Conservation (phyloP, 2,329 filamentous ascomycete species). For the Fusarium sp. region DNA sequence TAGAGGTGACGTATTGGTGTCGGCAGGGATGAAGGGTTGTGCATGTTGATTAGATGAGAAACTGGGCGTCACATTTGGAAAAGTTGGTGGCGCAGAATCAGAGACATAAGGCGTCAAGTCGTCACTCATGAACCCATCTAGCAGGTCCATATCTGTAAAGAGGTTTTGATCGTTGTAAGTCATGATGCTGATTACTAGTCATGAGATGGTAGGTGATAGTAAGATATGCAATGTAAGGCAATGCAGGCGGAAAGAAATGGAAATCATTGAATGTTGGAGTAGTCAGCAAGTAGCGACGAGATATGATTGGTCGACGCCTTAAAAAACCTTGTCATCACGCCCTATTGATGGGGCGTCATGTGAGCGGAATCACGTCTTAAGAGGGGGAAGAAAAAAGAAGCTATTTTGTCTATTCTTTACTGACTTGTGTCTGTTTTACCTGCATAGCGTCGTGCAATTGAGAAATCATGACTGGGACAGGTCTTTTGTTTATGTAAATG, state of each 20-base stretch:
- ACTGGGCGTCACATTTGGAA: neutral
- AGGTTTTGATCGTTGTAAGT: conserved; percentile 12
- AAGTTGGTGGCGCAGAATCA: conserved; percentile 17
- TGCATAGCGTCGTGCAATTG: conserved; percentile 33
- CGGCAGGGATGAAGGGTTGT: conserved; percentile 2
- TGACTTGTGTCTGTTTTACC: neutral
- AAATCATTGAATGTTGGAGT: conserved; percentile 10
- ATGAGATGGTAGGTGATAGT: neutral
- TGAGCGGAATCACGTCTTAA: conserved; percentile 3
- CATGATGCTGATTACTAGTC: conserved; percentile 14
- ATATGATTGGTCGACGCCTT: neutral
- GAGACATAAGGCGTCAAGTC: conserved; percentile 27
- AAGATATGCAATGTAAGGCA: conserved; percentile 11
- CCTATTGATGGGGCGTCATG: conserved; percentile 44
- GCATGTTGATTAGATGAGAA: neutral
- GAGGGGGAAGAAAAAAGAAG: conserved; percentile 7
- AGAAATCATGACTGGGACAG: conserved; percentile 28
- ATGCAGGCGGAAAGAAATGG: conserved; percentile 26
- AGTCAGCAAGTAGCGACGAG: conserved; percentile 22
- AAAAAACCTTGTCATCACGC: conserved; percentile 41
- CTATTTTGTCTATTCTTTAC: conserved; percentile 6
- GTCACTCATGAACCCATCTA: conserved; percentile 36
- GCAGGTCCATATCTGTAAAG: conserved; percentile 34
- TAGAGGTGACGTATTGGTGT: neutral
- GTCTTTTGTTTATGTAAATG: conserved; percentile 38